Evolutionary conservation across 2,329 filamentous ascomycete genomes (phyloP).

Genomic region (Samsoniella hepiali): DNA sequence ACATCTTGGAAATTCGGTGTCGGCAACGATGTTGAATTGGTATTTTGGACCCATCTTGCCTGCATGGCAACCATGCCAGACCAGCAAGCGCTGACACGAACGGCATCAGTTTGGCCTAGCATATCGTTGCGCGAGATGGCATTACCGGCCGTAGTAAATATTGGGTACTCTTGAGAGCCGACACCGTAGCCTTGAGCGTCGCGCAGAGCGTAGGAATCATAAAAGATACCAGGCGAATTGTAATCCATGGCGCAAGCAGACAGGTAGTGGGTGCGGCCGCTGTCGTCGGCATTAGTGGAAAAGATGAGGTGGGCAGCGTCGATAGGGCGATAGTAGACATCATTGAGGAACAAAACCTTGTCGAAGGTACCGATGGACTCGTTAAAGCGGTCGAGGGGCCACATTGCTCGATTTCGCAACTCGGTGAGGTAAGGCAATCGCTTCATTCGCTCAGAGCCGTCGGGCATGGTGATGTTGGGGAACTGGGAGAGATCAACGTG

Average conservation of each 20-base stretch:
- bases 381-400: slow-evolving; percentile 54
- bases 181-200: slow-evolving; percentile 62
- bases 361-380: slow-evolving; percentile 44
- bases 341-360: slow-evolving; percentile 64
- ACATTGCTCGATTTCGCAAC: slow-evolving; percentile 67
- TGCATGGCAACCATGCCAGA: slow-evolving; percentile 71
- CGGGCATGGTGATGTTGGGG: slow-evolving; percentile 58
- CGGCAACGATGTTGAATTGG: slow-evolving; percentile 29
- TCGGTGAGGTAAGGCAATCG: slow-evolving; percentile 72
- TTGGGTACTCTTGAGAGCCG: slow-evolving; percentile 65
- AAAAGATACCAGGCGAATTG: slow-evolving; percentile 63
- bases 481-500: slow-evolving; percentile 55
- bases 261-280: slow-evolving; percentile 57
- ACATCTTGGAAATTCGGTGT: slow-evolving; percentile 33
- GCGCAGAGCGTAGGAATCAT: slow-evolving; percentile 71
- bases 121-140: slow-evolving; percentile 61
- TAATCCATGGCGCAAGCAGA: slow-evolving; percentile 67
- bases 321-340: slow-evolving; percentile 52
- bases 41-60: slow-evolving; percentile 54
- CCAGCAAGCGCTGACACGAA: slow-evolving; percentile 72
- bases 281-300: slow-evolving; percentile 50
- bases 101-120: slow-evolving; percentile 57
- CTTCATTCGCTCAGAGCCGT: slow-evolving; percentile 62
- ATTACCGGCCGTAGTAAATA: slow-evolving; percentile 54
- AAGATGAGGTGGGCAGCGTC: slow-evolving; percentile 60